Conservation (phyloP, 192 early-diverging fungal genomes). For the Backusella westeae region DNA sequence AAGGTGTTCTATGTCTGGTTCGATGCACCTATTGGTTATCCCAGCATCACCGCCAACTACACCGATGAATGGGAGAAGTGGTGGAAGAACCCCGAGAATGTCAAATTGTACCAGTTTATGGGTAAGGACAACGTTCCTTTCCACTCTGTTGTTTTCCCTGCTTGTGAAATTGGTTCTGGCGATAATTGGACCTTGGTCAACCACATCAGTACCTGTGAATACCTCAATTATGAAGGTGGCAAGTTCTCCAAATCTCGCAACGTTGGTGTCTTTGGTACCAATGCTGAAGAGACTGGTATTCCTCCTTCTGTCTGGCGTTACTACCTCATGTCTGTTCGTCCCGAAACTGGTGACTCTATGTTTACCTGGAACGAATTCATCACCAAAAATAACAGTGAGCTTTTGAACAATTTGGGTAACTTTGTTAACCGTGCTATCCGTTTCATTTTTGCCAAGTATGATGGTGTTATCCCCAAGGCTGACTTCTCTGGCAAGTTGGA, state of each 20-base stretch:
- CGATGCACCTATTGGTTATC: slow-evolving; percentile 97
- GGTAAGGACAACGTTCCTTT: slow-evolving; percentile 99
- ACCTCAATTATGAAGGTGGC: slow-evolving; percentile 92
- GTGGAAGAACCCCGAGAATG: slow-evolving; percentile 99
- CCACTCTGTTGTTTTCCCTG: slow-evolving; percentile 98
- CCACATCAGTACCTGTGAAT: slow-evolving; percentile 92
- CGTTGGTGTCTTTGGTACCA: slow-evolving; percentile 97
- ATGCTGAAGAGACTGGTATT: slow-evolving; percentile 87
- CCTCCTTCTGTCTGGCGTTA: slow-evolving; percentile 96
- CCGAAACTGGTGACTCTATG: slow-evolving; percentile 87
- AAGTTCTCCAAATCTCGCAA: slow-evolving; percentile 98
- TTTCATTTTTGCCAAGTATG: slow-evolving; percentile 92
- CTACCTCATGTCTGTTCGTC: slow-evolving; percentile 89
- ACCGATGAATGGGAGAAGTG: slow-evolving; percentile 93
- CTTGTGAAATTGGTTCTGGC: slow-evolving; percentile 77
- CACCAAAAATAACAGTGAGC: slow-evolving; percentile 91
- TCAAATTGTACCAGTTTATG: slow-evolving; percentile 99
- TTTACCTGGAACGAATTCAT: slow-evolving; percentile 95
- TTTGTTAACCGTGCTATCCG: slow-evolving; percentile 97
- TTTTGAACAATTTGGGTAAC: slow-evolving; percentile 96
- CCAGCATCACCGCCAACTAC: slow-evolving; percentile 96
- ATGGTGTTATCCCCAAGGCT: slow-evolving; percentile 68
- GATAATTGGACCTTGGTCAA: slow-evolving; percentile 92
- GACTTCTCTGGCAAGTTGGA: slow-evolving; percentile 60
- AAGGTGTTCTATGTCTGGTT: slow-evolving; percentile 99